Evolutionary conservation across 768 basidiomycete genomes (phyloP), one percentile per base, ranked within the genome.

Genomic region (Rhodotorula babjevae): DNA sequence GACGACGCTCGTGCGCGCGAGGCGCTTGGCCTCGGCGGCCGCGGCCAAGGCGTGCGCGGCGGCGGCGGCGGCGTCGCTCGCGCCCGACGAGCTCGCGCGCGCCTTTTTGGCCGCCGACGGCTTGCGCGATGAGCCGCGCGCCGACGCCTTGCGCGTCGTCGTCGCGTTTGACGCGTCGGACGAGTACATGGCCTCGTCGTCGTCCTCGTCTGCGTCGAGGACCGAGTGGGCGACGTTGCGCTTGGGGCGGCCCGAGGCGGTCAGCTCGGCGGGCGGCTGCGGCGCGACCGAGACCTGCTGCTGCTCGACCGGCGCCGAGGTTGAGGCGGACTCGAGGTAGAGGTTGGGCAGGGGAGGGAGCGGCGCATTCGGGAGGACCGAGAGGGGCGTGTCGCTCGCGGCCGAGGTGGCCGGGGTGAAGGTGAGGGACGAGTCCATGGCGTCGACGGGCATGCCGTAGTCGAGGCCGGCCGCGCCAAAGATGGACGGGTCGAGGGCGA

Each of bases 401-500:
- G 57, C 49, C 59, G 25, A 57, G 14, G 52, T 61, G 18, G 62
- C n/a, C 4, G 27, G 60, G 16, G 29, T 63, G 42, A 11, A 31
- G 50, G 59, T 55, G 7, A 52, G 40, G 36, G 70, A 15, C 44
- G 42, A 23, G 47, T 19, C n/a, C 2, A 33, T 6, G 18, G 57
- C 33, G 23, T 6, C 21, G 33, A 27, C 33, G 19, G 40, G 36
- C 23, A 21, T 6, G 40, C 18, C 58, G 40, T 55, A n/a, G 53
- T 25, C 14, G 12, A 47, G 36, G 2, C 42, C 60, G 44, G 65
- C 42, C 44, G 71, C 29, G 19, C 33, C 52, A 23, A 71, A 70
- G 59, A 71, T 31, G 60, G 56, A 40, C 12, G 74, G 74, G 67
- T 75, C 74, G 67, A 75, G 61, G 8, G 70, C 49, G 61, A 71